Evolutionary conservation across 2,329 filamentous ascomycete species (phyloP), one percentile per base, ranked within the genome.

Genomic region (Cadophora malorum): DNA sequence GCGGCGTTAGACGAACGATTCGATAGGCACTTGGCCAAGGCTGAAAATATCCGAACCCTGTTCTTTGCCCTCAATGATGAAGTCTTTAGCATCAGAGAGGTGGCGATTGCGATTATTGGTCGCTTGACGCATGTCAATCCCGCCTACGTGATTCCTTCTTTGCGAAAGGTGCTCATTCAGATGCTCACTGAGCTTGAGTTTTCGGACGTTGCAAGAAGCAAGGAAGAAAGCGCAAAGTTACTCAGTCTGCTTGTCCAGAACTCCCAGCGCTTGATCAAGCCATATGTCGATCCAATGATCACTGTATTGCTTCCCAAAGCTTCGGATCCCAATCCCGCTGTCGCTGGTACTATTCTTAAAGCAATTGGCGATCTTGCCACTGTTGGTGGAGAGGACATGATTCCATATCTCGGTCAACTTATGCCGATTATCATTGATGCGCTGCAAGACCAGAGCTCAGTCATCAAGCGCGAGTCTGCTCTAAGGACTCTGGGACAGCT

Each of bases 61-160:
- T 98, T 99, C 80, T 90, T 98, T 68, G 95, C 96, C 0, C 86
- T 99, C 19, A 97, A 99, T 73, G 96, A 99, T 75, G 95, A 98
- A 77, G 87, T 94, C 1, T 99, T 98, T 72, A 85, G 90, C 1
- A 97, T 98, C 68, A 87, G 96, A 74, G 94, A 99, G 81, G 95
- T 96, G 33, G 92, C 96, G 9, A 97, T 99, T 76, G 91, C 93
- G 21, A 97, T 99, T 72, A 97, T 99, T 75, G 96, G 96, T 38
- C 93, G 96, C 14, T 83, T 99, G 66, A 96, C 96, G 0, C 87
- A 88, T 63, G 90, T 94, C 72, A 99, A 99, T 72, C 96, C 96
- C 0, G 96, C 96, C 67, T 99, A 99, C 79, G 94, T 99, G 73
- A 97, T 99, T 75, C 96, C 96, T 1, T 96, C 96, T 0, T 81